Evolutionary conservation across 371 early-diverging fungal species (phyloP).

Genomic region (Mortierella sp.): DNA sequence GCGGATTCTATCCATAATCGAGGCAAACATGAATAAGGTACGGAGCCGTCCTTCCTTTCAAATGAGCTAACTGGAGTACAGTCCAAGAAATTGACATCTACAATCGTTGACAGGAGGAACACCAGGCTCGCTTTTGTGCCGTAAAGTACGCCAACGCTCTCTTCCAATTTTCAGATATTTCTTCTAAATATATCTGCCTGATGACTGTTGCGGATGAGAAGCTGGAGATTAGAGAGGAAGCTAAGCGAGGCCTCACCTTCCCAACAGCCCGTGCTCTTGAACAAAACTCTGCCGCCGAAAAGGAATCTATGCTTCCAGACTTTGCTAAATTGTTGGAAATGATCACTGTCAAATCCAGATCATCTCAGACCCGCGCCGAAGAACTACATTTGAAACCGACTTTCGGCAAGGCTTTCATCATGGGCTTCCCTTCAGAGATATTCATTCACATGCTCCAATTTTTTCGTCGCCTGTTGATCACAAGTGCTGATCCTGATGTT

Average conservation of each 20-base stretch:
- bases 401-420: conserved; percentile 41
- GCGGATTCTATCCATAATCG: conserved; percentile 64
- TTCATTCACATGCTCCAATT: conserved; percentile 69
- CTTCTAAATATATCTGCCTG: conserved; percentile 82
- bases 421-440: conserved; percentile 70
- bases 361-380: conserved; percentile 7
- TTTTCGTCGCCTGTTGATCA: conserved; percentile 66
- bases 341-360: conserved; percentile 46
- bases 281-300: conserved; percentile 9
- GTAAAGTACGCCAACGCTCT: conserved; percentile 82
- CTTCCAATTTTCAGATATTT: conserved; percentile 80
- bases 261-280: conserved; percentile 30
- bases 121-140: conserved; percentile 74
- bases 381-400: conserved; percentile 20
- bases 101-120: conserved; percentile 57
- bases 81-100: not conserved
- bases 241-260: conserved; percentile 64
- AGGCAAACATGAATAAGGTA: conserved; percentile 77
- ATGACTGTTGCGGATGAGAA: conserved; percentile 78
- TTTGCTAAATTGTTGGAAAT: conserved; percentile 63
- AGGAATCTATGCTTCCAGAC: conserved; percentile 59
- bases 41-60: not conserved
- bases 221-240: conserved; percentile 83
- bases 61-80: not conserved
- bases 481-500: conserved; percentile 65